A percentile compares a stretch with the other conserved stretches of the same genome.
Evolutionary conservation across 108 stramenopile species (phyloP).

Genomic region (Cyclotella atomus): DNA sequence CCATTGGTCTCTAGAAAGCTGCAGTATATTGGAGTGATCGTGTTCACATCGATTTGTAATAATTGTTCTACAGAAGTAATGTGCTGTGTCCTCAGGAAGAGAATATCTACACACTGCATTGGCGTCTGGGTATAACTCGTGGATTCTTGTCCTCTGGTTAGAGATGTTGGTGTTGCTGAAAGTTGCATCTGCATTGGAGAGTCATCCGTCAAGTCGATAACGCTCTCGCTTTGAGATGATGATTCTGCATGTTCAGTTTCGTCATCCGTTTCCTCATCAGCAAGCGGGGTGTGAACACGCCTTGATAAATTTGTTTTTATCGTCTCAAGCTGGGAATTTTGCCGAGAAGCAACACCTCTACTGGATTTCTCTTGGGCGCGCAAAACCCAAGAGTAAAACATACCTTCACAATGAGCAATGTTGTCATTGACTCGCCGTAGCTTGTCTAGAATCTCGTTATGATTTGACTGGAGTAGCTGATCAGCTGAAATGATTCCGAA

Average conservation of each 20-base stretch:
- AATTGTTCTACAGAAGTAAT: conserved; percentile 28
- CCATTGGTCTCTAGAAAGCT: conserved; percentile 8
- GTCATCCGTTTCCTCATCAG: background rate
- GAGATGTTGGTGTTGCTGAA: background rate
- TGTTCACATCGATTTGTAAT: background rate
- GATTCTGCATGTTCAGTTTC: background rate
- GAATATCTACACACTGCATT: conserved; percentile 20
- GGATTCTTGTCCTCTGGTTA: background rate
- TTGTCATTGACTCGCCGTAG: conserved; percentile 10
- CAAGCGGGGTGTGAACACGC: background rate
- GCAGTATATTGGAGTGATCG: conserved; percentile 9
- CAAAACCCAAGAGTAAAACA: conserved; percentile 28
- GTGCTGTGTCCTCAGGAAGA: conserved; percentile 16
- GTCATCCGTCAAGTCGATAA: too few species aligned
- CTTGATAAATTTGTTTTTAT: background rate
- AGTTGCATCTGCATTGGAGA: background rate
- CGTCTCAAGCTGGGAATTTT: background rate
- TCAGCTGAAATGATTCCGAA: conserved; percentile 18
- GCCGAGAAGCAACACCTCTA: background rate
- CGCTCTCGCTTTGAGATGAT: background rate
- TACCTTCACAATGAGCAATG: conserved; percentile 19
- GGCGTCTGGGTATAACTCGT: conserved; percentile 16
- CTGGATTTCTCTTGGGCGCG: conserved; percentile 17
- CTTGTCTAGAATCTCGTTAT: background rate
- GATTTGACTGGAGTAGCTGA: conserved; percentile 19